Evolutionary conservation across 441 rosid genomes (phyloP), one percentile per base, ranked within the genome.

Genomic region (Euphorbia corollata): DNA sequence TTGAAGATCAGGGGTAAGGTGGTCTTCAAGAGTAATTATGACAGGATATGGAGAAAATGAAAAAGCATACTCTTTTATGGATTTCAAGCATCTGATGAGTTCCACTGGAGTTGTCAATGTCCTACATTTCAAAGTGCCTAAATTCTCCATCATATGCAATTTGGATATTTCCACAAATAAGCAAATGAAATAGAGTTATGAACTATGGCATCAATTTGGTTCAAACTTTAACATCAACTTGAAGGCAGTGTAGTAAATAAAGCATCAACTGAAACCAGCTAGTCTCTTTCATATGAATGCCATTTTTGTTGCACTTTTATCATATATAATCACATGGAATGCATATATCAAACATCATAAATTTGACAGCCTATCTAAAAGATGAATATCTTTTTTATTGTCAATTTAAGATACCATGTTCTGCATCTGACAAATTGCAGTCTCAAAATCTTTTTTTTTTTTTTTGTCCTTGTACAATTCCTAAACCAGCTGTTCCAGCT

Each of bases 1-100:
- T 74, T 87, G 97, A 67, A 91, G 96, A 41, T 82, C 73, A 43
- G 91, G 81, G 39, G 95, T 86, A 51, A 93, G 91, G 74, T 93
- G 99, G 80, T 93, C 99, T 84, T 93, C 99, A 11, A 91, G 86
- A 73, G 99, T 93, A 60, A 93, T 85, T 70, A 91, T 82, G 61
- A 93, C 93, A 8, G 97, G 96, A 74, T 85, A 91, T 0, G 86
- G 90, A 47, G 93, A 93, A 34, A 82, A 86, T 62, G 61, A 63
- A 70, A 93, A 93, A 6, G 99, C 99, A 75, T 91, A 30, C n/a
- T 82, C 84, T 78, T 74, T 85, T 56, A 93, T 93, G 63, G 96
- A 86, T 63, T 27, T 81, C 68, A 93, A 72, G 78, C 99, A 91
- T 75, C 73, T 89, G 53, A 80, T 72, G 48, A 93, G 90, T 64